These are phyloP conservation scores for Hippophae tibetana DNA, from an alignment of 306 rosid species.

Conservation along the genomic window DNA sequence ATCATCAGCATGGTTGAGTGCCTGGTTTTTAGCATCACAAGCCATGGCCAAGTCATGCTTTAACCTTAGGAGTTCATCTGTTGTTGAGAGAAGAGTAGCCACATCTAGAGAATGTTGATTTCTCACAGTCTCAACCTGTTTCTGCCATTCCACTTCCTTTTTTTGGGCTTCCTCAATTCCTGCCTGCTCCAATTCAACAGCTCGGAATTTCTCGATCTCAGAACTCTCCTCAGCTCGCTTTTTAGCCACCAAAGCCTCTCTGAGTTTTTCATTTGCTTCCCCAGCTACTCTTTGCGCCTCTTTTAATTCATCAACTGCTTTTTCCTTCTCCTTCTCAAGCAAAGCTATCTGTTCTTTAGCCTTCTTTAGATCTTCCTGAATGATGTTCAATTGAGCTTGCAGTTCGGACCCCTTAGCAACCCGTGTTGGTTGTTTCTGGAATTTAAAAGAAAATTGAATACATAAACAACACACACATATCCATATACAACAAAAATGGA, in stretches of 20 bases:
- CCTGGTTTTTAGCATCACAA: conserved; percentile 91
- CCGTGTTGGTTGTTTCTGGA: conserved; percentile 61
- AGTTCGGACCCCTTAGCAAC: conserved; percentile 57
- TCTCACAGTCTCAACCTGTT: conserved; percentile 71
- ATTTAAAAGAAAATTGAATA: conserved; percentile 12
- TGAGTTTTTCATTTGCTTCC: conserved; percentile 77
- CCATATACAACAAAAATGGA: background rate
- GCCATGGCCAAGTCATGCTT: conserved; percentile 74
- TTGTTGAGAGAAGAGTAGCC: conserved; percentile 59
- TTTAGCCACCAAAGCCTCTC: conserved; percentile 77
- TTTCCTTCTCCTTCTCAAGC: conserved; percentile 71
- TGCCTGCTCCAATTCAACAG: conserved; percentile 88
- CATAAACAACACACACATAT: background rate
- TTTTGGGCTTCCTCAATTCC: conserved; percentile 77
- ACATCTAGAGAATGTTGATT: conserved; percentile 81
- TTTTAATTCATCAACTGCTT: conserved; percentile 61
- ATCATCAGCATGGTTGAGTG: conserved; percentile 81
- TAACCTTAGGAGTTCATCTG: conserved; percentile 76
- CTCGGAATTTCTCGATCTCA: conserved; percentile 90
- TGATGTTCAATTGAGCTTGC: conserved; percentile 52
- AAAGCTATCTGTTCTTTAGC: conserved; percentile 65
- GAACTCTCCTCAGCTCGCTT: conserved; percentile 81
- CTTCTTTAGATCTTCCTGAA: conserved; percentile 83
- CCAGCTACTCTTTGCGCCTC: conserved; percentile 70
- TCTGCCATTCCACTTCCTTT: conserved; percentile 84